phyloP scores from a whole-genome alignment of 768 basidiomycete species.

The Neoboletus magnificus region DNA sequence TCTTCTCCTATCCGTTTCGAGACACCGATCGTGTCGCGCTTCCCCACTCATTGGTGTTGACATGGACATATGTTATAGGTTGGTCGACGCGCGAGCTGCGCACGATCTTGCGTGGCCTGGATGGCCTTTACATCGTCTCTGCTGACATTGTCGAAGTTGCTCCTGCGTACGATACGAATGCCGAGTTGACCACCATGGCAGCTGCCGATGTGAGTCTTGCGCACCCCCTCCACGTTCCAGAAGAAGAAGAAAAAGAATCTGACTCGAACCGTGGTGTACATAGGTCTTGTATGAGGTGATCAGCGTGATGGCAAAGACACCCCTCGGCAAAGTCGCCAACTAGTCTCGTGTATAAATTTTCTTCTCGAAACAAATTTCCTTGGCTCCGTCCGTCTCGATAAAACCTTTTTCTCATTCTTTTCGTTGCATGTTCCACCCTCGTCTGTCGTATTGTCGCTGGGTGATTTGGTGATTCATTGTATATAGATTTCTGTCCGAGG shows the following conservation, averaged over 20 bases:
- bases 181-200: conserved; percentile 61
- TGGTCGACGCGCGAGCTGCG: conserved; percentile 84
- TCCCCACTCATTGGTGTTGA: background rate
- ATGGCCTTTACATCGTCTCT: conserved; percentile 72
- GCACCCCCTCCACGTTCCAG: too few species aligned
- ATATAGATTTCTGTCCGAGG: background rate
- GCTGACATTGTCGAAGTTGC: conserved; percentile 85
- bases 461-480: background rate
- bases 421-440: background rate
- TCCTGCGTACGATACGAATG: conserved; percentile 73
- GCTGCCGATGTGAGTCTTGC: conserved; percentile 52
- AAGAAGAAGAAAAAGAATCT: background rate
- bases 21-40: too few species aligned
- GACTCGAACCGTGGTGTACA: conserved; percentile 13
- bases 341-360: background rate
- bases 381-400: background rate
- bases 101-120: conserved; percentile 70
- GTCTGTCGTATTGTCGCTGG: too few species aligned
- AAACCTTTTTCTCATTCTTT: background rate
- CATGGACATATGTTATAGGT: conserved; percentile 8
- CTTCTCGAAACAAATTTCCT: background rate
- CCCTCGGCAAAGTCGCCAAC: conserved; percentile 54
- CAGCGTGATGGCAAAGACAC: conserved; percentile 78
- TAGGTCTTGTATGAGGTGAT: conserved; percentile 76
- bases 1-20: too few species aligned